Conservation (phyloP, 768 basidiomycete genomes). For the Mycena amicta region DNA sequence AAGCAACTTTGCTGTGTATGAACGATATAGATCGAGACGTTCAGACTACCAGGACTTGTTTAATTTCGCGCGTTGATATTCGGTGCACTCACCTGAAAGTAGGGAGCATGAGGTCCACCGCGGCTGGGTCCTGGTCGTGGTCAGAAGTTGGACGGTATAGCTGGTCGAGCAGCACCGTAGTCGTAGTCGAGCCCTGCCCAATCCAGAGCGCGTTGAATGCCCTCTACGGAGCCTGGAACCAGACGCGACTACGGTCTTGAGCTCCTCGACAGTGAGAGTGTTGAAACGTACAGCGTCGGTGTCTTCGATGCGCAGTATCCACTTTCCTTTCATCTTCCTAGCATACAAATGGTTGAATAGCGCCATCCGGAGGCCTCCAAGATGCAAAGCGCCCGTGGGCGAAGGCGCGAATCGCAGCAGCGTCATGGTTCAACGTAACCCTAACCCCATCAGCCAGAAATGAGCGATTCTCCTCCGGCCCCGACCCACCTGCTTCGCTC, state of each 20-base stretch:
- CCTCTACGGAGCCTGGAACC: constrained; percentile 85
- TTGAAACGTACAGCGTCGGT: constrained; percentile 78
- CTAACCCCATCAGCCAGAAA: background rate
- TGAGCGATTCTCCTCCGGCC: constrained; percentile 41
- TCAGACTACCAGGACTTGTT: constrained; percentile 74
- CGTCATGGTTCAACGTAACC: constrained; percentile 39
- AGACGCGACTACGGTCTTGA: constrained; percentile 61
- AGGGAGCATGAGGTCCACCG: constrained; percentile 79
- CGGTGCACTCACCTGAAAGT: constrained; percentile 66
- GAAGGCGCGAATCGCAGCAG: constrained; percentile 95
- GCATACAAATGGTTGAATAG: constrained; percentile 91
- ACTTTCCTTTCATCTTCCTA: constrained; percentile 79
- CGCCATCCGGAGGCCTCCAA: constrained; percentile 93
- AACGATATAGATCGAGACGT: constrained; percentile 80
- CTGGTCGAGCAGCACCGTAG: constrained; percentile 59
- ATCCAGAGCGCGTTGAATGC: constrained; percentile 69
- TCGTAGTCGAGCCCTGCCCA: constrained; percentile 96
- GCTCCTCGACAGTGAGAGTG: background rate
- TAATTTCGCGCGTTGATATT: constrained; percentile 3
- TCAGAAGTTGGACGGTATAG: background rate
- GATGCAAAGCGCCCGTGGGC: constrained; percentile 91
- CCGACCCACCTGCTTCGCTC: constrained; percentile 78
- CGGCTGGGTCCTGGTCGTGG: constrained; percentile 74
- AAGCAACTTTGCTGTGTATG: constrained; percentile 72
- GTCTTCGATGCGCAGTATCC: constrained; percentile 93